Evolutionary conservation across 139 green algal species (phyloP).

Genomic region (Coccomyxa sp.): DNA sequence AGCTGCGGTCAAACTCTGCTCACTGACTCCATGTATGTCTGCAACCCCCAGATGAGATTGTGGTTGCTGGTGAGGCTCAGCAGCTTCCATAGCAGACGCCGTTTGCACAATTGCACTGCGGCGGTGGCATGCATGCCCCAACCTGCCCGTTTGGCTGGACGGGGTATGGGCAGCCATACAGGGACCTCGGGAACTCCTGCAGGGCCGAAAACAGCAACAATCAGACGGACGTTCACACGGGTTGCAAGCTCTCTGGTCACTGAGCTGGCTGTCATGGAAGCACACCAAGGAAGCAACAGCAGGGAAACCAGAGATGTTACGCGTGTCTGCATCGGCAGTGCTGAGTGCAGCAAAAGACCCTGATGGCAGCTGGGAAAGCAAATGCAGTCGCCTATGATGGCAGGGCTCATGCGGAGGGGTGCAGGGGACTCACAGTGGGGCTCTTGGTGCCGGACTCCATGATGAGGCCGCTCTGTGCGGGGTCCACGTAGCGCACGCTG

Average conservation of each 20-base stretch:
- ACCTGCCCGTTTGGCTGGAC: background rate
- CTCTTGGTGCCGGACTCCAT: background rate
- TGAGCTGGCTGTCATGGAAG: too few species aligned
- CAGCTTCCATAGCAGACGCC: background rate
- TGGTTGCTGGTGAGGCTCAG: background rate
- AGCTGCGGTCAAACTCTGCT: too few species aligned
- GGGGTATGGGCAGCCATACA: background rate
- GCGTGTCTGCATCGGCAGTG: too few species aligned
- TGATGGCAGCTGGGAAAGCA: background rate
- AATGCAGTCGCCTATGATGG: background rate
- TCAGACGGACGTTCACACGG: too few species aligned
- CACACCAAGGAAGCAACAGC: too few species aligned
- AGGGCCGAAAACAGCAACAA: background rate
- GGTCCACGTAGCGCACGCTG: background rate
- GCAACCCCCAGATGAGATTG: too few species aligned
- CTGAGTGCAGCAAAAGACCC: background rate
- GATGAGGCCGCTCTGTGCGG: background rate
- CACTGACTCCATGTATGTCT: too few species aligned
- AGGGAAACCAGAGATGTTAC: too few species aligned
- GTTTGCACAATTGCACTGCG: background rate
- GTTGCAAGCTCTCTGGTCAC: too few species aligned
- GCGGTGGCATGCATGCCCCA: background rate
- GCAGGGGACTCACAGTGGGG: background rate
- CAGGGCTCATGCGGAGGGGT: background rate
- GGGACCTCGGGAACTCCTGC: background rate